Evolutionary conservation across 2,329 filamentous ascomycete species (phyloP).

Genomic region (Bipolaris sorokiniana): DNA sequence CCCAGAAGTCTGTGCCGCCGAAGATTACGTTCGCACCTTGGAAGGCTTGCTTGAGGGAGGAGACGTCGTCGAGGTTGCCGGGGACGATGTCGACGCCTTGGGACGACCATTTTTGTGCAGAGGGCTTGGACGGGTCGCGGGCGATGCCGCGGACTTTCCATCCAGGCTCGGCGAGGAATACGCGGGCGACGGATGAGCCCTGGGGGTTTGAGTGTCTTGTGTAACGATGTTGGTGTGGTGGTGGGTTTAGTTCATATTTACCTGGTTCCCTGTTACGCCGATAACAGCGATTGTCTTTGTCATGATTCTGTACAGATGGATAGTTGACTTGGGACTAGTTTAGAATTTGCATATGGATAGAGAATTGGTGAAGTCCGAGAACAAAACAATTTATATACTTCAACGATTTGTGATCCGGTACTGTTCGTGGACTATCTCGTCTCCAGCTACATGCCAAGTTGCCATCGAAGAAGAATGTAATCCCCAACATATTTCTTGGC

Average conservation of each 20-base stretch:
- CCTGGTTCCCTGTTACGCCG: background rate
- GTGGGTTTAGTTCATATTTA: background rate
- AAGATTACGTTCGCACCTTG: slow-evolving; percentile 41
- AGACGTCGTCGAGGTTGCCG: slow-evolving; percentile 22
- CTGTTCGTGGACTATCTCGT: background rate
- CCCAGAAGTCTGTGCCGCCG: slow-evolving; percentile 52
- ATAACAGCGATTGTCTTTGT: slow-evolving; percentile 22
- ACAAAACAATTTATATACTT: background rate
- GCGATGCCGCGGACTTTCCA: slow-evolving; percentile 50
- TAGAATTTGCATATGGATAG: background rate
- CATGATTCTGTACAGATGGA: background rate
- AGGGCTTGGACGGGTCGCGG: slow-evolving; percentile 50
- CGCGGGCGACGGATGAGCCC: slow-evolving; percentile 21
- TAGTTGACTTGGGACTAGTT: background rate
- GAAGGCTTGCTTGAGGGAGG: slow-evolving; percentile 25
- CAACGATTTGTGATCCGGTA: background rate
- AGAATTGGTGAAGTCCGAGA: background rate
- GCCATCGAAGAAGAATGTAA: background rate
- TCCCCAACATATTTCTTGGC: background rate
- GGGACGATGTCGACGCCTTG: slow-evolving; percentile 28
- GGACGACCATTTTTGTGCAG: slow-evolving; percentile 38
- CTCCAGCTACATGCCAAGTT: background rate
- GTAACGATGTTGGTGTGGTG: background rate
- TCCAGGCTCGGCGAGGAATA: slow-evolving; percentile 29
- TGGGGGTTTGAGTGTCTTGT: background rate